Conservation (phyloP, 2,329 filamentous ascomycete species). For the Diaporthe citriasiana region DNA sequence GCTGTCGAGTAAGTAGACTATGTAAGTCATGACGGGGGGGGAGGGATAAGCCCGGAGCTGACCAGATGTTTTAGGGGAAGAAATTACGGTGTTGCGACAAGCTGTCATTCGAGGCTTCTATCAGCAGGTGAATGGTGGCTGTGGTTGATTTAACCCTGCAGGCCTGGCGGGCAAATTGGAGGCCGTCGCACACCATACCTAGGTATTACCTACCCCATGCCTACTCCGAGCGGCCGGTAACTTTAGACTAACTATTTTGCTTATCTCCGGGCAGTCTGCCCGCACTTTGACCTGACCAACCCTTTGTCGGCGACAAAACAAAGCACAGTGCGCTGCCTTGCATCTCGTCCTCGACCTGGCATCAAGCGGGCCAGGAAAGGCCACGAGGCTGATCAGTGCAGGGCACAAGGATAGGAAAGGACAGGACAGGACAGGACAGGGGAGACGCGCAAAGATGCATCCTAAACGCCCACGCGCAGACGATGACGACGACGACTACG, state of each 20-base stretch:
- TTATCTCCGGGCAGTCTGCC: conserved; percentile 1
- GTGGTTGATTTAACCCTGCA: conserved; percentile 15
- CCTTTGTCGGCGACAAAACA: conserved; percentile 13
- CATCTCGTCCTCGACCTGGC: background rate
- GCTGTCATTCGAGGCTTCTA: background rate
- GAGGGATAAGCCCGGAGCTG: background rate
- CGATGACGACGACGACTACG: conserved; percentile 6
- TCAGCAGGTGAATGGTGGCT: conserved; percentile 15
- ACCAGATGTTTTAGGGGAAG: background rate
- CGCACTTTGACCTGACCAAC: background rate
- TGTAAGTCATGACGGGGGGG: background rate
- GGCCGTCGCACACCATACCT: background rate
- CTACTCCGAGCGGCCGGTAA: background rate
- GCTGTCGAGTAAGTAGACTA: background rate
- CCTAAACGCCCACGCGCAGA: conserved; percentile 29
- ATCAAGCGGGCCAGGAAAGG: background rate
- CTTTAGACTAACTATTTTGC: background rate
- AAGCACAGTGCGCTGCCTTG: conserved; percentile 12
- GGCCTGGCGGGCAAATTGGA: conserved; percentile 8
- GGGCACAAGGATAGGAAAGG: background rate
- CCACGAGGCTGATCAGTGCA: background rate
- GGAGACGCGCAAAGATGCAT: conserved; percentile 30
- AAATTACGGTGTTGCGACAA: background rate
- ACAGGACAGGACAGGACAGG: background rate
- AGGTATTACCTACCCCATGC: background rate